These are phyloP conservation scores for Torrubiellomyces zombiae DNA, from an alignment of 2,329 filamentous ascomycete species.

Conservation along the genomic window DNA sequence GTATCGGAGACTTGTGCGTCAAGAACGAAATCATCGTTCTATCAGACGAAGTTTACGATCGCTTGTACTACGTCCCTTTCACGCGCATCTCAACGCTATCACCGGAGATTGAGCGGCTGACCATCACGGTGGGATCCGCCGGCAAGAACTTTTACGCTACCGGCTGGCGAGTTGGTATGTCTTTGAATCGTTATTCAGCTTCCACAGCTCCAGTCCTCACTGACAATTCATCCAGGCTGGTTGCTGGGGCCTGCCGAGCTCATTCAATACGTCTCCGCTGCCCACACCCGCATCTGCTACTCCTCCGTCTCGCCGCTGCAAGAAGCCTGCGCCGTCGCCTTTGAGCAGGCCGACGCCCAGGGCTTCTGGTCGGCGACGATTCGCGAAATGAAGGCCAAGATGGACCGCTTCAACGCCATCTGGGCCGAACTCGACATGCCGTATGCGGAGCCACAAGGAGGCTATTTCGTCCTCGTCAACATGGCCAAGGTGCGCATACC, in stretches of 20 bases:
- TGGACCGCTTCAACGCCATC: slow-evolving; percentile 70
- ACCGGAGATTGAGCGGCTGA: slow-evolving; percentile 74
- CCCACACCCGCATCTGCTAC: slow-evolving; percentile 94
- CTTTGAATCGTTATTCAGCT: neutral
- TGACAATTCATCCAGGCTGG: slow-evolving; percentile 42
- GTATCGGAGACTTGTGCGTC: slow-evolving; percentile 75
- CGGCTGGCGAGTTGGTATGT: slow-evolving; percentile 68
- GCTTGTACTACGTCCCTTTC: slow-evolving; percentile 88
- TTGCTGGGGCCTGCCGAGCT: slow-evolving; percentile 77
- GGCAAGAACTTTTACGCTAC: slow-evolving; percentile 98
- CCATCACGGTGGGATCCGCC: slow-evolving; percentile 84
- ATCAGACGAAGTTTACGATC: slow-evolving; percentile 86
- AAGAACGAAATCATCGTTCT: slow-evolving; percentile 90
- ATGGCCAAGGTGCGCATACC: slow-evolving; percentile 77
- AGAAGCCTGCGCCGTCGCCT: slow-evolving; percentile 84
- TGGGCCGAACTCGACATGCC: slow-evolving; percentile 61
- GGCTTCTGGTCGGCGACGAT: slow-evolving; percentile 81
- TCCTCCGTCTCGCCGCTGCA: slow-evolving; percentile 85
- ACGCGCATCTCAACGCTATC: slow-evolving; percentile 83
- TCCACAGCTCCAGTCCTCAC: neutral
- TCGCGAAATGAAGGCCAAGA: slow-evolving; percentile 76
- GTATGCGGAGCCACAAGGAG: slow-evolving; percentile 86
- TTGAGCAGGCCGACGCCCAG: slow-evolving; percentile 71
- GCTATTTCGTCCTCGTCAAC: slow-evolving; percentile 95
- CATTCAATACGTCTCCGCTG: slow-evolving; percentile 80